Conservation (phyloP, 225 moss, liverwort and hornwort species). For the Pseudoscleropodium purum region DNA sequence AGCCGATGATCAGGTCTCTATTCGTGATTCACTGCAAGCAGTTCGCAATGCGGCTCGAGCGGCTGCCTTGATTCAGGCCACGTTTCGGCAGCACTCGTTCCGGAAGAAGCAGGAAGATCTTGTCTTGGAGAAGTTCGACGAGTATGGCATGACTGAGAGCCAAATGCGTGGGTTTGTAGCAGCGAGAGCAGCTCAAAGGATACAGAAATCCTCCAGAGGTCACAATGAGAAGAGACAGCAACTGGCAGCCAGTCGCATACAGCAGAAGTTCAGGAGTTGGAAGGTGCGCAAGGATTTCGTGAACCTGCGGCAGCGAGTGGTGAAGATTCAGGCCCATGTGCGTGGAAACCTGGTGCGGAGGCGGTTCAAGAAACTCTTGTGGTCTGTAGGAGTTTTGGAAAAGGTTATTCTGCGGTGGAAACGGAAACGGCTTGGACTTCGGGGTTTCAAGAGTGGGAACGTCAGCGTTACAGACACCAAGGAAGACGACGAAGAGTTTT, state of each 20-base stretch:
- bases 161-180: conserved; percentile 33
- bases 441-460: conserved; percentile 46
- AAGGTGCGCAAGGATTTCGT: conserved; percentile 45
- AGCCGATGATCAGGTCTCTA: conserved; percentile 25
- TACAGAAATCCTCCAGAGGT: conserved; percentile 25
- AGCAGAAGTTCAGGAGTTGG: conserved; percentile 58
- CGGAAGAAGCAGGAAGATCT: conserved; percentile 44
- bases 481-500: conserved; percentile 51
- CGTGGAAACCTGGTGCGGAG: conserved; percentile 44
- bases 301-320: conserved; percentile 42
- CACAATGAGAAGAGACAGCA: conserved; percentile 41
- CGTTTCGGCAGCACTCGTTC: conserved; percentile 46
- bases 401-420: conserved; percentile 45
- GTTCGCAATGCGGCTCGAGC: conserved; percentile 57
- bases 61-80: conserved; percentile 41
- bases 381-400: conserved; percentile 55
- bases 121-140: conserved; percentile 25
- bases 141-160: conserved; percentile 45
- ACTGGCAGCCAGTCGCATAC: conserved; percentile 57
- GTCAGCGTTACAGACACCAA: conserved; percentile 7
- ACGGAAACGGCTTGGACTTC: conserved; percentile 35
- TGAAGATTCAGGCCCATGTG: conserved; percentile 45
- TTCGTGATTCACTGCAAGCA: conserved; percentile 42
- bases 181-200: conserved; percentile 32
- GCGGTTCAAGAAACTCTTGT: conserved; percentile 43